Conservation (phyloP, 768 basidiomycete species). For the Trametes cubensis region DNA sequence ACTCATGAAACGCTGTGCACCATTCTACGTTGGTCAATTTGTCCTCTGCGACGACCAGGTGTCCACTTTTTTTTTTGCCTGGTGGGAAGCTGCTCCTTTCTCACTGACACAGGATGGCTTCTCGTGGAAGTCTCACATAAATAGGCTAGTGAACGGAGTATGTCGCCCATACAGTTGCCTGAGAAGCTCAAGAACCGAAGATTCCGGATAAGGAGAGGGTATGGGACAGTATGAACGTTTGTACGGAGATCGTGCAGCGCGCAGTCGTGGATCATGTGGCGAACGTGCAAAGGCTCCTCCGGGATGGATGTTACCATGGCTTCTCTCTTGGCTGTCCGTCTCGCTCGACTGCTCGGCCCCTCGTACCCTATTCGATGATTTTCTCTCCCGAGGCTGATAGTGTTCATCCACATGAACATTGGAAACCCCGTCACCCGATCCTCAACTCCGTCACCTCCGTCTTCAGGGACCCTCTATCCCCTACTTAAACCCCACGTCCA, state of each 20-base stretch:
- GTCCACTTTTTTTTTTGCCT: no score
- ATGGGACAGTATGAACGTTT: conserved; percentile 2
- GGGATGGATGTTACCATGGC: not conserved
- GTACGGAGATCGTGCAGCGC: not conserved
- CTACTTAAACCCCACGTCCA: not conserved
- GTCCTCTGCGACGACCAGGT: no score
- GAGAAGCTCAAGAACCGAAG: conserved; percentile 13
- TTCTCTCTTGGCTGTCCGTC: not conserved
- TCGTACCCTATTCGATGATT: not conserved
- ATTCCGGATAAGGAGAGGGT: conserved; percentile 1
- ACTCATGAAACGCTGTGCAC: no score
- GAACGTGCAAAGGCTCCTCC: conserved; percentile 6
- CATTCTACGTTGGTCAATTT: no score
- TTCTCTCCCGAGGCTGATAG: not conserved
- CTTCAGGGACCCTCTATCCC: not conserved
- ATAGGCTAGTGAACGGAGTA: not conserved
- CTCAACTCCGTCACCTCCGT: not conserved
- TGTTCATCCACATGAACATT: not conserved
- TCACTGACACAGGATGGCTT: not conserved
- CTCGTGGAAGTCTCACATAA: not conserved
- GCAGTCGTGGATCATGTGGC: conserved; percentile 6
- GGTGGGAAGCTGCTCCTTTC: no score
- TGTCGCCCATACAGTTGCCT: not conserved
- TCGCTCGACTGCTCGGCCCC: not conserved
- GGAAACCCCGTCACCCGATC: no score